phyloP scores from a whole-genome alignment of 1,284 basidiomycete species.

The Bondarzewia mesenterica region DNA sequence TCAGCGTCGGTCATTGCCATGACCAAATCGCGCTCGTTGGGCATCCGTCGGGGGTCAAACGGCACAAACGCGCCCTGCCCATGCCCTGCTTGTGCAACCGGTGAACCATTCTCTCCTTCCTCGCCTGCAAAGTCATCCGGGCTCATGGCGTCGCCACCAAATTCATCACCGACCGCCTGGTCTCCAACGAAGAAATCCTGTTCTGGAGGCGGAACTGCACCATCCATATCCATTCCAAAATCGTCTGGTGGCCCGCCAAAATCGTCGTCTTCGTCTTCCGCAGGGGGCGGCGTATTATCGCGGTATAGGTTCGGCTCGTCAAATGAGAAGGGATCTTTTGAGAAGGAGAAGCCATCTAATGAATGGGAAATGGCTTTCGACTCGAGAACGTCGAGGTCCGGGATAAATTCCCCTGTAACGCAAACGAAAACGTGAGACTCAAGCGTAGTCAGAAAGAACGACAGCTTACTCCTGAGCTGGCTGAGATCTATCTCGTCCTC shows the following conservation, averaged over 20 bases:
- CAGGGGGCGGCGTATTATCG: constrained; percentile 30
- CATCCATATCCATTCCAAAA: constrained; percentile 31
- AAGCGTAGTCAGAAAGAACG: constrained; percentile 10
- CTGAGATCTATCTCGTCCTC: constrained; percentile 63
- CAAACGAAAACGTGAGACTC: constrained; percentile 10
- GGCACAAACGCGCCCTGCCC: constrained; percentile 47
- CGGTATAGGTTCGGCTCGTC: constrained; percentile 55
- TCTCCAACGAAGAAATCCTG: constrained; percentile 77
- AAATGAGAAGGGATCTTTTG: constrained; percentile 48
- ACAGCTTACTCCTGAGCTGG: constrained; percentile 61
- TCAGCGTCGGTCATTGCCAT: constrained; percentile 76
- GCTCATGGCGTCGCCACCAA: constrained; percentile 28
- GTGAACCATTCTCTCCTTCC: constrained; percentile 31
- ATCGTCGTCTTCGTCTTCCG: constrained; percentile 37
- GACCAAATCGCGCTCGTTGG: constrained; percentile 71
- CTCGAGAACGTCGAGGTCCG: constrained; percentile 54
- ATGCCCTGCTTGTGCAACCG: constrained; percentile 32
- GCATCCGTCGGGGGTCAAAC: constrained; percentile 71
- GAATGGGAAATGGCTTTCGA: constrained; percentile 74
- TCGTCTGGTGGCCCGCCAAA: constrained; percentile 22
- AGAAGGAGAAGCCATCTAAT: constrained; percentile 75
- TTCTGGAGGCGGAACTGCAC: constrained; percentile 36
- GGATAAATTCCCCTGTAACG: constrained; percentile 53
- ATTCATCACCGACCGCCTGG: constrained; percentile 53
- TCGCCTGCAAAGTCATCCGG: constrained; percentile 35